Conservation (phyloP, 2,329 filamentous ascomycete genomes). For the Aspergillus pseudotamarii region DNA sequence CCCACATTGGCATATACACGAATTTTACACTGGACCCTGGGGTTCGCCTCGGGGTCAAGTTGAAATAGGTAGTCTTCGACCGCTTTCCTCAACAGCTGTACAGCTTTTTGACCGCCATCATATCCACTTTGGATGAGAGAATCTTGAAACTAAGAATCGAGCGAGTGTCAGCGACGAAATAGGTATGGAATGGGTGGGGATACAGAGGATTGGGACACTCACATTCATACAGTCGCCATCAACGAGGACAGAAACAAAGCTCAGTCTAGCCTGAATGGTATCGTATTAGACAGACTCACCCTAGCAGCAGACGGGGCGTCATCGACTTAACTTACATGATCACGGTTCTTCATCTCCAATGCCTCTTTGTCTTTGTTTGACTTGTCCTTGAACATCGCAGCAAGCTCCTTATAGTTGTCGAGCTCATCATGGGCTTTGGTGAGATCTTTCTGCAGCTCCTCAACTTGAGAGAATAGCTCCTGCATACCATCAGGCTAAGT, state of each 20-base stretch:
- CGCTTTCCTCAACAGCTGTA: slow-evolving; percentile 27
- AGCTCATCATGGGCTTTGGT: slow-evolving; percentile 8
- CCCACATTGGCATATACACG: slow-evolving; percentile 44
- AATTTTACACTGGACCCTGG: slow-evolving; percentile 33
- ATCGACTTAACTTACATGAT: slow-evolving; percentile 10
- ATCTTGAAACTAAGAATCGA: slow-evolving; percentile 34
- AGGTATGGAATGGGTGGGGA: not conserved
- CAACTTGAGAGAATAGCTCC: slow-evolving; percentile 16
- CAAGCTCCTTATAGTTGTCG: slow-evolving; percentile 9
- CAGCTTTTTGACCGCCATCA: slow-evolving; percentile 35
- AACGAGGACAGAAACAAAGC: slow-evolving; percentile 40
- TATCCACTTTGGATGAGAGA: slow-evolving; percentile 33
- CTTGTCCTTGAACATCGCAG: slow-evolving; percentile 6
- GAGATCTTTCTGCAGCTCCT: slow-evolving; percentile 13
- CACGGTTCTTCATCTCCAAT: slow-evolving; percentile 8
- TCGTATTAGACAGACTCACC: not conserved
- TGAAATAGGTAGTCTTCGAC: slow-evolving; percentile 28
- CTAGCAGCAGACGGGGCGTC: not conserved
- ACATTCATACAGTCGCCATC: slow-evolving; percentile 47
- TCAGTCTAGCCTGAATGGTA: slow-evolving; percentile 16
- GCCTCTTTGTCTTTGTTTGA: slow-evolving; percentile 2
- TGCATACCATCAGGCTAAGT: slow-evolving; percentile 1
- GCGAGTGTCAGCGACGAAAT: not conserved
- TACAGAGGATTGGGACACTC: slow-evolving; percentile 1
- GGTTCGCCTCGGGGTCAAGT: slow-evolving; percentile 19